A percentile compares a stretch with the other conserved stretches of the same genome.
Conservation (phyloP, 164 flowering plant species). For the Brasenia schreberi region DNA sequence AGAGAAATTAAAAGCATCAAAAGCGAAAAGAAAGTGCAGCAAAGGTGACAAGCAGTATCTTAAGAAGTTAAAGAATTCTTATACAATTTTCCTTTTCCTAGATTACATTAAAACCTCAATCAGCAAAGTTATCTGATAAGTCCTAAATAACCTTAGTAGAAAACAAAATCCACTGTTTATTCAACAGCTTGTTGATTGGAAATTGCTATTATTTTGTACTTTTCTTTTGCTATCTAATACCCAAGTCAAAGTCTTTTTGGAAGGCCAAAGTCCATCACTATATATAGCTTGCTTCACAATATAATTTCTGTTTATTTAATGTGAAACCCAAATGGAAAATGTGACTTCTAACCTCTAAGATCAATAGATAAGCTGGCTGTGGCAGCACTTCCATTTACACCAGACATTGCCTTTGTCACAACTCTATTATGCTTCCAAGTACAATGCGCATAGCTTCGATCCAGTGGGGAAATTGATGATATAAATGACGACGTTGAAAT, state of each 20-base stretch:
- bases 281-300: not conserved
- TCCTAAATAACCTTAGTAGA: too few species aligned
- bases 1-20: too few species aligned
- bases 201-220: too few species aligned
- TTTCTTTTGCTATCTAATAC: too few species aligned
- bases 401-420: conserved; percentile 57
- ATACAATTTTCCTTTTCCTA: too few species aligned
- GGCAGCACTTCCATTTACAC: conserved; percentile 31
- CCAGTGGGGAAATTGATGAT: conserved; percentile 24
- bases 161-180: too few species aligned
- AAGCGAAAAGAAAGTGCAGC: too few species aligned
- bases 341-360: conserved; percentile 42
- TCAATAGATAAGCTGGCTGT: conserved; percentile 58
- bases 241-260: not conserved
- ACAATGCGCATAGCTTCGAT: conserved; percentile 21
- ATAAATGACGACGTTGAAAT: conserved; percentile 29
- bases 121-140: too few species aligned
- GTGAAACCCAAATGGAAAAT: not conserved
- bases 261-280: not conserved
- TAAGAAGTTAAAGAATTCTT: too few species aligned
- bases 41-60: too few species aligned
- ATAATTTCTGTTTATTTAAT: not conserved
- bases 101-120: too few species aligned
- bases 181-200: too few species aligned
- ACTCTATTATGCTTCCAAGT: conserved; percentile 16